Evolutionary conservation across 2,329 filamentous ascomycete genomes (phyloP), one percentile per base, ranked within the genome.

Genomic region (Bipolaris sorokiniana): DNA sequence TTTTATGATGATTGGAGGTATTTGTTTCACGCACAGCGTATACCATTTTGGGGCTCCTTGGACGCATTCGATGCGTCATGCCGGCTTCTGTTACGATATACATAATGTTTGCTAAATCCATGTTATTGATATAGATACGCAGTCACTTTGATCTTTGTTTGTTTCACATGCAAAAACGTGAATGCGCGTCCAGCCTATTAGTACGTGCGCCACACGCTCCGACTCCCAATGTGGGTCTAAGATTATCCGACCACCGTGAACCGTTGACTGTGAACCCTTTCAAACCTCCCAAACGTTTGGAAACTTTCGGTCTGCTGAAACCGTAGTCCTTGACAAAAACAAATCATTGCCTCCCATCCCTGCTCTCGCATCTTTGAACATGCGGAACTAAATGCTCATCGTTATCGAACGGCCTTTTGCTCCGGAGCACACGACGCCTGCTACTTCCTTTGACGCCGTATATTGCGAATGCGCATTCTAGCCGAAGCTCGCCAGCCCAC

Each of bases 21-120:
- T 11, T 48, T 37, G 72, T 62, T 68, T 67, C 63, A 58, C 72
- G 72, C 72, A 76, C 74, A 75, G 73, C 73, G 70, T 70, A 76
- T 76, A 75, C 72, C 72, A 75, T 66, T 61, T 67, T 68, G 62
- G 66, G 61, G 62, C 52, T 65, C 68, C 64, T 64, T 66, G 67
- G 65, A 65, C 70, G 66, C 62, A 55, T 59, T 53, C 48, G 28
- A 62, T 61, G 61, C 60, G 63, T 63, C 64, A 67, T 70, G 67
- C 66, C 66, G 65, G 59, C 62, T 64, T 62, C 61, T 62, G 66
- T 54, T 57, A 67, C 65, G 65, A 69, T 68, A 71, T 59, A 70
- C 58, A 68, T 76, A 75, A 76, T 75, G 66, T 73, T 72, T 69
- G 61, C 52, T 61, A 60, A 51, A 60, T 51, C 11, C 36, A 52